A percentile compares a stretch with the other conserved stretches of the same genome.
Evolutionary conservation across 2,329 filamentous ascomycete genomes (phyloP).

Genomic region (Ilyonectria destructans): DNA sequence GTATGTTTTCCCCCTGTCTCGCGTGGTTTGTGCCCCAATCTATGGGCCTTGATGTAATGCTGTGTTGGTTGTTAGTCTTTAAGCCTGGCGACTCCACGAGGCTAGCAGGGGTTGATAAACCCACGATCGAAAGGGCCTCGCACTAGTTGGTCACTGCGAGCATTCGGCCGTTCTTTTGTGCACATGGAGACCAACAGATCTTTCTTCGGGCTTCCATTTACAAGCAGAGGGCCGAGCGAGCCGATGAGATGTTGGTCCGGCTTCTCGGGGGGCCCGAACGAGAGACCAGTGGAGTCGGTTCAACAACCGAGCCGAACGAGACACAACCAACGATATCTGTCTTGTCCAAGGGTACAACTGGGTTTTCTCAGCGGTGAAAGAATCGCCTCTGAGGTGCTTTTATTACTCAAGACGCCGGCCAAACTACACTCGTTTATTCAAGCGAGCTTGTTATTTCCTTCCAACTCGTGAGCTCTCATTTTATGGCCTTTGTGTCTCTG

Average conservation of each 20-base stretch:
- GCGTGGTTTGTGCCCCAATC: neutral
- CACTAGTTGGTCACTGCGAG: neutral
- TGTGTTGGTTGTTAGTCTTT: conserved; percentile 29
- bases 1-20: neutral
- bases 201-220: conserved; percentile 1
- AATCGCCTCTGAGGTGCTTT: neutral
- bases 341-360: neutral
- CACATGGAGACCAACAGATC: conserved; percentile 4
- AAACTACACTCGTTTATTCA: neutral
- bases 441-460: conserved; percentile 1
- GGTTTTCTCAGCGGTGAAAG: conserved; percentile 1
- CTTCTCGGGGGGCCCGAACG: conserved; percentile 13
- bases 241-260: conserved; percentile 3
- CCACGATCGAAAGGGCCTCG: conserved; percentile 19
- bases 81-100: conserved; percentile 11
- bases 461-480: neutral
- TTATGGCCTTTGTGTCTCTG: neutral
- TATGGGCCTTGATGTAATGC: conserved; percentile 10
- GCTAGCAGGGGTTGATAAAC: conserved; percentile 14
- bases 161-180: conserved; percentile 17
- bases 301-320: neutral
- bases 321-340: conserved; percentile 1
- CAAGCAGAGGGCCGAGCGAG: conserved; percentile 2
- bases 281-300: neutral
- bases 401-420: neutral